These are phyloP conservation scores for Sungouiella blattae DNA, from an alignment of 805 yeast species.

Conservation along the genomic window DNA sequence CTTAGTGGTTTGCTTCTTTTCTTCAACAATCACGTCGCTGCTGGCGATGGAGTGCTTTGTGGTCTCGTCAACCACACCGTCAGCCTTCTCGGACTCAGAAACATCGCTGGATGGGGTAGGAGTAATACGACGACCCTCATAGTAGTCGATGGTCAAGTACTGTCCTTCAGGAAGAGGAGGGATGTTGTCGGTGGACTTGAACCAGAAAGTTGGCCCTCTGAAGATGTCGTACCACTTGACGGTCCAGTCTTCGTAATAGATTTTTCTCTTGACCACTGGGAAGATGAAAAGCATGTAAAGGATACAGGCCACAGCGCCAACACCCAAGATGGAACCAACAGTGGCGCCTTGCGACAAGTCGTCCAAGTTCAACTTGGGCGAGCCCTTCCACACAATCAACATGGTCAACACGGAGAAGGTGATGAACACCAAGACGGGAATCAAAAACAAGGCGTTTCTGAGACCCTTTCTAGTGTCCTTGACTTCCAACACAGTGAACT, in stretches of 20 bases:
- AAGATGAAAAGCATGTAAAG: constrained; percentile 52
- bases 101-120: constrained; percentile 12
- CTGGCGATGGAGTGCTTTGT: constrained; percentile 9
- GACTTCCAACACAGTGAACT: constrained; percentile 59
- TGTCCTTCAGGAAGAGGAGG: constrained; percentile 67
- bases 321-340: constrained; percentile 60
- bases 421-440: constrained; percentile 58
- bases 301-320: constrained; percentile 53
- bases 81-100: constrained; percentile 15
- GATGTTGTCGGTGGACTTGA: constrained; percentile 53
- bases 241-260: constrained; percentile 65
- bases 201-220: constrained; percentile 54
- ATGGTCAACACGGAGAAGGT: constrained; percentile 65
- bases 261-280: constrained; percentile 61
- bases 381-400: constrained; percentile 79
- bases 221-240: constrained; percentile 53
- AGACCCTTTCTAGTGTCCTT: constrained; percentile 40
- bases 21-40: constrained; percentile 12
- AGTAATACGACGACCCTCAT: constrained; percentile 51
- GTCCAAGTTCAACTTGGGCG: constrained; percentile 61
- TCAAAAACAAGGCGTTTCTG: constrained; percentile 52
- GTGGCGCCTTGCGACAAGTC: constrained; percentile 50
- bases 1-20: constrained; percentile 30
- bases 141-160: constrained; percentile 57
- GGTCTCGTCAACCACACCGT: constrained; percentile 8